Conservation (phyloP, 2,329 filamentous ascomycete genomes). For the Sclerotinia borealis region DNA sequence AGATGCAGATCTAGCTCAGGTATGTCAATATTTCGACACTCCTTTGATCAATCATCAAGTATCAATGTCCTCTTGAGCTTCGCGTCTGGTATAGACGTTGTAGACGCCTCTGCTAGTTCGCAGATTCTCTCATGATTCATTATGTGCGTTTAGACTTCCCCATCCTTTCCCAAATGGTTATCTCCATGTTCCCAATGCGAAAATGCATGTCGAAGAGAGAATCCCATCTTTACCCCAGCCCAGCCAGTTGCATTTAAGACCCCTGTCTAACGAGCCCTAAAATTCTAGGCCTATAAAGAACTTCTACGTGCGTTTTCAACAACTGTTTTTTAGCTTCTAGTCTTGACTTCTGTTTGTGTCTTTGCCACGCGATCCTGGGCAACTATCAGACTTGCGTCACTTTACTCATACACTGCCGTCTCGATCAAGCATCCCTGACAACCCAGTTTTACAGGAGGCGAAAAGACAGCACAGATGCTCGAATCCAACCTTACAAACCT, state of each 20-base stretch:
- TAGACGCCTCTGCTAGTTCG: neutral
- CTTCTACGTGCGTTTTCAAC: constrained; percentile 8
- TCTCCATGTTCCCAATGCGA: neutral
- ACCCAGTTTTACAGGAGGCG: constrained; percentile 35
- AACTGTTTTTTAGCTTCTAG: neutral
- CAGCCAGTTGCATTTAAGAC: neutral
- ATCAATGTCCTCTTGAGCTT: neutral
- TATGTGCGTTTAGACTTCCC: neutral
- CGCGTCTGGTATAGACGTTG: neutral
- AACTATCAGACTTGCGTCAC: neutral
- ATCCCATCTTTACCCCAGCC: neutral
- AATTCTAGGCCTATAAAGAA: constrained; percentile 12
- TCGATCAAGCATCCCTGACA: neutral
- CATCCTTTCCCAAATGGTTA: neutral
- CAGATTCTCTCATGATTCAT: neutral
- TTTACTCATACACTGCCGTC: neutral
- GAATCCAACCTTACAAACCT: constrained; percentile 47
- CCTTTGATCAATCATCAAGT: neutral
- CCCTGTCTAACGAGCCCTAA: constrained; percentile 1
- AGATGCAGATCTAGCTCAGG: constrained; percentile 4
- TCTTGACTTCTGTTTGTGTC: neutral
- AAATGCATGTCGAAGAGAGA: neutral
- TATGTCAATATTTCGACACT: neutral
- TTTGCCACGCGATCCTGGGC: neutral
- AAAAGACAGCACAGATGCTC: constrained; percentile 47